Evolutionary conservation across 768 basidiomycete genomes (phyloP).

Genomic region (Solioccasus polychromus): DNA sequence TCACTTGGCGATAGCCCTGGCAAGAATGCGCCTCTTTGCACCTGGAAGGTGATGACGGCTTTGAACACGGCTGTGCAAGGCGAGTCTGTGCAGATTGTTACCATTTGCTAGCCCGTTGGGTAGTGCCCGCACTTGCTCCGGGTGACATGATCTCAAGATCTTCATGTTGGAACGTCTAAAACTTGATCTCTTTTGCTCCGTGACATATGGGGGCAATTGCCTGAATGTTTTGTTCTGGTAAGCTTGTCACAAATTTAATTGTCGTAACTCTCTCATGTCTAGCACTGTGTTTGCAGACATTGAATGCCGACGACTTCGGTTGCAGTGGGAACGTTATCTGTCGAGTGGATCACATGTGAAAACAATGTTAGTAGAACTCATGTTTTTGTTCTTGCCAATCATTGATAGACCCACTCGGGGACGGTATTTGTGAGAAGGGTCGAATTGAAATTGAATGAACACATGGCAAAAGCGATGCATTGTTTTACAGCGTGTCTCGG

Average conservation of each 20-base stretch:
- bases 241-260: not conserved
- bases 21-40: no score
- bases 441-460: constrained; percentile 1
- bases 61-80: no score
- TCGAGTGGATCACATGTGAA: constrained; percentile 7
- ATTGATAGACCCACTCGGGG: not conserved
- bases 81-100: constrained; percentile 1
- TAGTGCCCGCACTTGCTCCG: constrained; percentile 5
- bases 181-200: not conserved
- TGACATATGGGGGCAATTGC: constrained; percentile 9
- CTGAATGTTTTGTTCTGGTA: constrained; percentile 5
- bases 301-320: not conserved
- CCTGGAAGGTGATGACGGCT: no score
- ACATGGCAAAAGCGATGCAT: constrained; percentile 14
- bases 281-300: not conserved
- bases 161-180: constrained; percentile 1
- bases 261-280: not conserved
- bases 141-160: constrained; percentile 4
- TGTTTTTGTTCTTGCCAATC: constrained; percentile 11
- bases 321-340: not conserved
- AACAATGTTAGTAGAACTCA: not conserved
- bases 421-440: constrained; percentile 5
- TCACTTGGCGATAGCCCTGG: no score
- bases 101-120: not conserved
- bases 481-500: not conserved